Evolutionary conservation across 305 asterid genomes (phyloP).

Genomic region (Rubia occidens): DNA sequence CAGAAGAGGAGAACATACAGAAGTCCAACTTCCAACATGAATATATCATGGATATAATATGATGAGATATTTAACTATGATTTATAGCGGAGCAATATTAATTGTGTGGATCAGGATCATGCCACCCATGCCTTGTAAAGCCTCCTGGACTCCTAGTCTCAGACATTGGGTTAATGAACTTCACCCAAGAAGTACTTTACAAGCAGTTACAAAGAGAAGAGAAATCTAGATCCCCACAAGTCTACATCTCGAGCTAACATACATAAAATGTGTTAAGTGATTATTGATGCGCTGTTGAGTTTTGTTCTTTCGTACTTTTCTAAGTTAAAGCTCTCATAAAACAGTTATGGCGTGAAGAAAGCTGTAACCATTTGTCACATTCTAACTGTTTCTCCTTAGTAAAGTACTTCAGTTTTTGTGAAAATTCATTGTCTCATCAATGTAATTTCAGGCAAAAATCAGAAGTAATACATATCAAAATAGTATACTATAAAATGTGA

Average conservation of each 20-base stretch:
- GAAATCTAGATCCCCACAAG: neutral
- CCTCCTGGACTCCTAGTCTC: neutral
- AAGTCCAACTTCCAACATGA: neutral
- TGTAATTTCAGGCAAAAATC: neutral
- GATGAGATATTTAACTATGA: no score
- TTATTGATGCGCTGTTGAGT: neutral
- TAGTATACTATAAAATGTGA: neutral
- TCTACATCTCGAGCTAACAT: neutral
- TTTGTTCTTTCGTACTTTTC: neutral
- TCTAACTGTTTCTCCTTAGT: neutral
- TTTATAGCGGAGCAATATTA: no score
- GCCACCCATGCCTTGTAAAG: neutral
- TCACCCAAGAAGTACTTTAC: conserved; percentile 1
- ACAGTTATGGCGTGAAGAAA: neutral
- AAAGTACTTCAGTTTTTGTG: neutral
- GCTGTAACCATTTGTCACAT: neutral
- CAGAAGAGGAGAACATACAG: neutral
- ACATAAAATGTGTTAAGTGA: neutral
- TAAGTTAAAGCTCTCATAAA: neutral
- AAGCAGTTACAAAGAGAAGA: neutral
- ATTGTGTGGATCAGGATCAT: no score
- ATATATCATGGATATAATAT: neutral
- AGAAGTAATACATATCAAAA: neutral
- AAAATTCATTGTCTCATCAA: neutral
- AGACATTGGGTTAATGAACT: neutral